Evolutionary conservation across 176 grass and related monocot genomes (phyloP), one percentile per base, ranked within the genome.

Genomic region (Ampelocalamus luodianensis): DNA sequence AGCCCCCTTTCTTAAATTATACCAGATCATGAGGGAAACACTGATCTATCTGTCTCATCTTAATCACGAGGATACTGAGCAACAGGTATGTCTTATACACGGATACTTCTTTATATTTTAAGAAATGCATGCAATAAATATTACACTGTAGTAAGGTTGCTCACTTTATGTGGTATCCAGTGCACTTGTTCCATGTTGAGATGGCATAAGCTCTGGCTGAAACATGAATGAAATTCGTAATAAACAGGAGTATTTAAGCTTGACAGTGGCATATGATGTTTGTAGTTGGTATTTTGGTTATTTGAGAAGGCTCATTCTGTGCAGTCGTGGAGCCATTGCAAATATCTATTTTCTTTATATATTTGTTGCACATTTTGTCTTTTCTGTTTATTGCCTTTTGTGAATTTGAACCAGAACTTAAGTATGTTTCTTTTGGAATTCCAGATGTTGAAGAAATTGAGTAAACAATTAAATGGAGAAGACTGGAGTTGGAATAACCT

Each of bases 11-110:
- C 46, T 62, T 83, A 56, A 60, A 82, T 66, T 68, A 67, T 85
- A 37, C n/a, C 79, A 99, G 97, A 99, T 99, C 84, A 99, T 99
- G 97, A 92, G 97, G 92, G 97, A 99, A 91, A 99, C 97, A 39
- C 75, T 99, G 26, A 99, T 99, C 55, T 99, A 99, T 71, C 87
- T 99, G 86, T 91, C 97, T 69, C 93, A 99, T 90, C 93, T 99
- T 70, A 93, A 99, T 72, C 97, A 95, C 12, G 93, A 99, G 78
- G 97, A 99, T 89, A 99, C 97, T n/a, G 97, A 99, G 76, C 93
- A 99, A 39, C 97, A 99, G 90, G 97, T 99, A 87, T 74, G 43
- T 63, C 13, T n/a, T 77, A 45, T 58, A 27, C 42, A 76, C 1
- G 14, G 27, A 37, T 58, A 60, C 32, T 48, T 67, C 32, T 48